phyloP scores from a whole-genome alignment of 1,139 yeast species.

The Diutina scorzettiae region DNA sequence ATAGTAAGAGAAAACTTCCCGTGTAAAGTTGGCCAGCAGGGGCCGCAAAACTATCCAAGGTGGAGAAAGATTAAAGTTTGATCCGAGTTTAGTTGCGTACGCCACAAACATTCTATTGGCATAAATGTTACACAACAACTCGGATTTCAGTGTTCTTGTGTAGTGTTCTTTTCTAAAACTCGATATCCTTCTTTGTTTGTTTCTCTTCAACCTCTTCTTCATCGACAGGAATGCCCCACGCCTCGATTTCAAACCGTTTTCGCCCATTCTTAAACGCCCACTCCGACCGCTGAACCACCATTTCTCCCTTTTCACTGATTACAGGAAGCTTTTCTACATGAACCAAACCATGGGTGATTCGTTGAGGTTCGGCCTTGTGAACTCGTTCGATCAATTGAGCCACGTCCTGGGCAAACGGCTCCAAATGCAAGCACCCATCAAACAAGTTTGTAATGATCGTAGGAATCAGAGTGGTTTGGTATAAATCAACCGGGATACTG shows the following conservation, averaged over 20 bases:
- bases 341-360: conserved; percentile 76
- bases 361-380: conserved; percentile 59
- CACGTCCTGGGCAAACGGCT: conserved; percentile 76
- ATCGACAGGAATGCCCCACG: conserved; percentile 91
- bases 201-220: conserved; percentile 31
- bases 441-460: conserved; percentile 42
- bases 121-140: too few relatives aligned
- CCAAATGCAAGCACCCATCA: conserved; percentile 65
- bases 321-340: conserved; percentile 65
- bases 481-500: conserved; percentile 58
- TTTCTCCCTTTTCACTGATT: conserved; percentile 65
- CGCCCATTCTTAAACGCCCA: conserved; percentile 80
- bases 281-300: conserved; percentile 67
- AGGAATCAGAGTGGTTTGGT: conserved; percentile 36
- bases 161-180: too few relatives aligned
- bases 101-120: too few relatives aligned
- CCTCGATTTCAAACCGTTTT: conserved; percentile 72
- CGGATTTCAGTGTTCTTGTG: too few relatives aligned
- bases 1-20: too few relatives aligned
- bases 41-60: too few relatives aligned
- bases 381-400: conserved; percentile 52
- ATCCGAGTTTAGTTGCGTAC: too few relatives aligned
- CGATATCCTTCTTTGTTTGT: conserved; percentile 25
- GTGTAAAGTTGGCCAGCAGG: too few relatives aligned
- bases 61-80: too few relatives aligned